Evolutionary conservation across 2,329 filamentous ascomycete genomes (phyloP).

Genomic region (Scolecobasidium constrictum): DNA sequence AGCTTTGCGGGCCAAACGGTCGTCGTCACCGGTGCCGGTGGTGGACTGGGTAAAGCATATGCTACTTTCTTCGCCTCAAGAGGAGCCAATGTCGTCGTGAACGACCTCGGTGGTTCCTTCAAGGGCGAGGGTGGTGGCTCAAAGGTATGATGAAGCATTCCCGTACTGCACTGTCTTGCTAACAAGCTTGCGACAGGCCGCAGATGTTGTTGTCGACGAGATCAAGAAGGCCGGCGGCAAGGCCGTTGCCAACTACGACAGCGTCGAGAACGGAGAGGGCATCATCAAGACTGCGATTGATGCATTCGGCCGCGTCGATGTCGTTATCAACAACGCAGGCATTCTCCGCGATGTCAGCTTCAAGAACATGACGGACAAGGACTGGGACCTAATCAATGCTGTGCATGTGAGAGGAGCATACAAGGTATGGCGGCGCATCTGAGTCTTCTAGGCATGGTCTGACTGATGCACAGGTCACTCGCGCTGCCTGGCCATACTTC

Average conservation of each 20-base stretch:
- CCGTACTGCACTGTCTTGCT: not conserved
- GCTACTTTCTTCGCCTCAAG: slow-evolving; percentile 82
- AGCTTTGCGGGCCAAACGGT: slow-evolving; percentile 83
- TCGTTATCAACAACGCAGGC: slow-evolving; percentile 96
- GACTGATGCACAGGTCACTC: slow-evolving; percentile 50
- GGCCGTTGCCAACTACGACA: slow-evolving; percentile 95
- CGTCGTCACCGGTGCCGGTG: slow-evolving; percentile 77
- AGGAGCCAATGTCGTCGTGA: slow-evolving; percentile 91
- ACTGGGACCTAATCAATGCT: slow-evolving; percentile 91
- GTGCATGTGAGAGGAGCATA: slow-evolving; percentile 91
- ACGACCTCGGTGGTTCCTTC: slow-evolving; percentile 61
- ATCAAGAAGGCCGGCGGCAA: slow-evolving; percentile 85
- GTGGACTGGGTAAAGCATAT: slow-evolving; percentile 73
- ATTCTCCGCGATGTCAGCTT: slow-evolving; percentile 93
- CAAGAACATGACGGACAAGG: slow-evolving; percentile 95
- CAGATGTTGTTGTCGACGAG: slow-evolving; percentile 72
- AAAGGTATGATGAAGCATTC: slow-evolving; percentile 50
- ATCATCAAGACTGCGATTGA: slow-evolving; percentile 87
- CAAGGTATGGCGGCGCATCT: slow-evolving; percentile 42
- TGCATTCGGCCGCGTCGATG: slow-evolving; percentile 74
- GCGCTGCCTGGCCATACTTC: slow-evolving; percentile 94
- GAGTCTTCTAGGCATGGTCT: slow-evolving; percentile 6
- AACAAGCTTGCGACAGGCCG: slow-evolving; percentile 45
- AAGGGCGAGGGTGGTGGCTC: slow-evolving; percentile 71
- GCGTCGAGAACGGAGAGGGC: slow-evolving; percentile 81